Base-by-base conservation (phyloP, 352 stramenopile species). In the Phytophthora niederhauseri region DNA sequence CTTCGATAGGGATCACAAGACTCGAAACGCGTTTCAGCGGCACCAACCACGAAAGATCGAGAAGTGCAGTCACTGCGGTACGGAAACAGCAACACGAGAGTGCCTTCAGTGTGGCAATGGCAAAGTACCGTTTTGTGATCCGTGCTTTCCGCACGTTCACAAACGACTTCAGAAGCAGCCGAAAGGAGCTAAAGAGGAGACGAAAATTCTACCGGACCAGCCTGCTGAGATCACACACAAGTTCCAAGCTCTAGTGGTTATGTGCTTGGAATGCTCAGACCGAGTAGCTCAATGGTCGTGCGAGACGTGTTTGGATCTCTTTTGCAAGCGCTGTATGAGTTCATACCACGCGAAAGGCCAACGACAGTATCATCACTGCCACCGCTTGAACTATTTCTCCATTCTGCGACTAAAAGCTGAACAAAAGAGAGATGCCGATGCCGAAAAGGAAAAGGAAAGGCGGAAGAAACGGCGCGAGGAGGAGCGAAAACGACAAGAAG, bases 251-350 rank as follows among this genome's bases (percentile, higher is more conserved):
- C 59, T 91, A 9, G 84, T 93, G 8, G 82, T 93, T 2, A 88
- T 89, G 75, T 93, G 85, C 46, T 57, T 75, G 19, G 82, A 92
- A 45, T 93, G 85, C 48, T 73, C 76, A 4, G 51, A 69, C 4
- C 73, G 76, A 30, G 84, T 86, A 6, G 85, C 82, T 11, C 85
- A 93, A 66, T 93, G 85, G 85, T 65, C 70, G 6, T 93, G 85
- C 46, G 72, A 85, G 20, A 79, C 77, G 4, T 93, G 85, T 45
- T 58, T 81, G 14, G 85, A 93, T 28, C 68, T 77, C 4, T 93
- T 81, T 57, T 93, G 85, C 68, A 93, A 93, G 64, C 75, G 84
- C 3, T 93, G 85, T 30, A 66, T 93, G 51, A 80, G 77, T 7
- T 62, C 61, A 9, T 74, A 77, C 14, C 84, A 93, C 43, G 76